Evolutionary conservation across 208 protist genomes (phyloP), one percentile per base, ranked within the genome.

Genomic region (Trypanosoma avium): DNA sequence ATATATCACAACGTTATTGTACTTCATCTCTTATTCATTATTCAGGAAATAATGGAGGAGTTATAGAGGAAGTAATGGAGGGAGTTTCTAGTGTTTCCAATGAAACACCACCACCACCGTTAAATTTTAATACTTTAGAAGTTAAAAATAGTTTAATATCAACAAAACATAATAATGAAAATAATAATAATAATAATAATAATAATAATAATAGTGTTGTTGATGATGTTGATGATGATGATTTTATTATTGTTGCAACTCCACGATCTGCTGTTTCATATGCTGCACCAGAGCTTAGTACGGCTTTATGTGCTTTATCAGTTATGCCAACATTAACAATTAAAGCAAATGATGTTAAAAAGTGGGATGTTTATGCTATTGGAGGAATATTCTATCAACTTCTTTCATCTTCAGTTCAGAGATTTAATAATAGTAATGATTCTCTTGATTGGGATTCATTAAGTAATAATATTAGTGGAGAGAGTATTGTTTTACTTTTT

Each of bases 361-460:
- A 57, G 19, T 72, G 66, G 66, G 66, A 72, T 59, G 50, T 59
- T 27, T 72, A 54, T 52, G 66, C 66, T 24, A 56, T 72, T 47
- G 66, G 57, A 8, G 66, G 66, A 17, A 57, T 72, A 33, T 72
- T 57, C 19, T 66, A 59, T 50, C 42, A 50, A 40, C 30, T 72
- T 24, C 66, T 72, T 48, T 36, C 66, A 32, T 61, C 47, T 53
- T 33, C 52, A 8, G 24, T 72, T 4, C 27, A 29, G 33, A 26
- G 46, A 15, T 0, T 15, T 27, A 6, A 7, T 15, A 38, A 27
- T 35, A 21, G 3, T 32, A 9, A 13, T 21, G 10, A 47, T 10
- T 48, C 12, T 50, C 22, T 40, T 26, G 43, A 55, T 17, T 55
- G 42, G 43, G 57, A 72, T 13, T 35, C 40, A 15, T 10, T 72